Evolutionary conservation across 768 basidiomycete species (phyloP).

Genomic region (Boletellus emodensis): DNA sequence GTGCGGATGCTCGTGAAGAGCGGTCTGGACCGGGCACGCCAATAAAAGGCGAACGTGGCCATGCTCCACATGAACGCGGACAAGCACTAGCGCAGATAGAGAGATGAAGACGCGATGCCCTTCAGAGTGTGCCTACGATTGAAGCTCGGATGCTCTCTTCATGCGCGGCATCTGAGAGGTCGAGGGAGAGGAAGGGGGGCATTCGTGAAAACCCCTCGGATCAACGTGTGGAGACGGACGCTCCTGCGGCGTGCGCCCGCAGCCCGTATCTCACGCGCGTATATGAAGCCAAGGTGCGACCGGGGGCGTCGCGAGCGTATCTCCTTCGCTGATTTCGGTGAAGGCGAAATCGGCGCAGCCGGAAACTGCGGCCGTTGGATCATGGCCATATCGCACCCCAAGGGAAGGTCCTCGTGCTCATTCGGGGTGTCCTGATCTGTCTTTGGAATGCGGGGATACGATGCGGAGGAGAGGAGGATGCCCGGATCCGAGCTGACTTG

Average conservation of each 20-base stretch:
- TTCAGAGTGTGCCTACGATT: too few species aligned
- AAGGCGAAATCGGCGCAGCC: conserved; percentile 2
- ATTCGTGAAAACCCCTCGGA: conserved; percentile 17
- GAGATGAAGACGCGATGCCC: too few species aligned
- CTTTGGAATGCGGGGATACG: conserved; percentile 6
- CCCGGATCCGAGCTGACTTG: conserved; percentile 8
- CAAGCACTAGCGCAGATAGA: too few species aligned
- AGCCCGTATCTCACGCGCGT: too few species aligned
- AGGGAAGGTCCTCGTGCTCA: not conserved
- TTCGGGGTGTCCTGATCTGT: conserved; percentile 1
- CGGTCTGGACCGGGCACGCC: too few species aligned
- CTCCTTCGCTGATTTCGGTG: not conserved
- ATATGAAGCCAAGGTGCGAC: not conserved
- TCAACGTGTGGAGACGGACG: conserved; percentile 4
- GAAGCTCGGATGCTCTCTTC: too few species aligned
- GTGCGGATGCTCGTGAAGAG: too few species aligned
- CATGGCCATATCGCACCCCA: not conserved
- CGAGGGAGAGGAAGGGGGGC: not conserved
- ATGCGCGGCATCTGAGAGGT: too few species aligned
- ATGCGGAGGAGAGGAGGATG: conserved; percentile 5
- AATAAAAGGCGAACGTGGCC: too few species aligned
- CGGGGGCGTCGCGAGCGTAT: not conserved
- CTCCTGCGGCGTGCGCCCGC: not conserved
- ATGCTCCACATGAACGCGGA: too few species aligned
- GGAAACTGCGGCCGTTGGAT: not conserved